Conservation (phyloP, 2,329 filamentous ascomycete species). For the Mycosphaerelloides madeirae region DNA sequence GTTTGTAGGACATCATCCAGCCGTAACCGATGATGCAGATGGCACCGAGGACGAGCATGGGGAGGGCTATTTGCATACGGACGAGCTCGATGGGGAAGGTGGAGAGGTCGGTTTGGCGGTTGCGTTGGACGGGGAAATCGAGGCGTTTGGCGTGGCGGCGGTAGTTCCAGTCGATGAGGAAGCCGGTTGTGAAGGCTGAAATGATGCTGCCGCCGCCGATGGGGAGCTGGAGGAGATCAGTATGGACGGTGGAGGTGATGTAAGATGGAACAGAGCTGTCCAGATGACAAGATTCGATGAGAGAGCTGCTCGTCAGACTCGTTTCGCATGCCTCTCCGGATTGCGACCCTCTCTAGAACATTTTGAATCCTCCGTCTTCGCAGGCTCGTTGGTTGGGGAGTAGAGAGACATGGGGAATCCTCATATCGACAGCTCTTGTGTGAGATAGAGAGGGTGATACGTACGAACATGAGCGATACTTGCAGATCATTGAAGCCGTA, state of each 20-base stretch:
- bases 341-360: no score
- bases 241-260: neutral
- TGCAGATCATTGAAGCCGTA: slow-evolving; percentile 41
- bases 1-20: slow-evolving; percentile 36
- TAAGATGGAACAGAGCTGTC: neutral
- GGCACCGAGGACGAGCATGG: slow-evolving; percentile 32
- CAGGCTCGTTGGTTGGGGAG: no score
- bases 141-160: slow-evolving; percentile 31
- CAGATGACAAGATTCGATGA: no score
- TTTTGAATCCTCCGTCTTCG: no score
- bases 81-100: slow-evolving; percentile 43
- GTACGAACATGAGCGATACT: slow-evolving; percentile 36
- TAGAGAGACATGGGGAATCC: no score
- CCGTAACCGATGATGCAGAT: slow-evolving; percentile 37
- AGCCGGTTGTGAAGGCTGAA: slow-evolving; percentile 37
- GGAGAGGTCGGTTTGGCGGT: slow-evolving; percentile 34
- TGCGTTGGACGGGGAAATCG: slow-evolving; percentile 32
- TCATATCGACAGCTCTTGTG: no score
- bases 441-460: no score
- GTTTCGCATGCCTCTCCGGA: no score
- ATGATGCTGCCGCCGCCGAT: slow-evolving; percentile 39
- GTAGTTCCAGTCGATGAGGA: slow-evolving; percentile 44
- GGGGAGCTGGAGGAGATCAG: slow-evolving; percentile 28
- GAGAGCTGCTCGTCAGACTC: no score
- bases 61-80: slow-evolving; percentile 39